Conservation (phyloP, 75 land plant species). For the Pinus albicaulis region DNA sequence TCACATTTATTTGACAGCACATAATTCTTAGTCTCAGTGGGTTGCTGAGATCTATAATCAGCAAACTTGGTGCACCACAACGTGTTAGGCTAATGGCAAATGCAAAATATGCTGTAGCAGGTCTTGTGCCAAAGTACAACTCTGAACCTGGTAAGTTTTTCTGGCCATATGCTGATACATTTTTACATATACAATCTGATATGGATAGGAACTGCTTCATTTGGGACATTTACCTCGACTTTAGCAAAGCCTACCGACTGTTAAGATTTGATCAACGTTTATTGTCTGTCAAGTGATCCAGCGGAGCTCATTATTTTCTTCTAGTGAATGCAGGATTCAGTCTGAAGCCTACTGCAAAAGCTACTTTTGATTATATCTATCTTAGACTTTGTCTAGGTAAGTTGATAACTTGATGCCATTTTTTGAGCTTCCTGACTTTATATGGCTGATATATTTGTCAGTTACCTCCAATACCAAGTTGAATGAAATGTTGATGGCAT, state of each 20-base stretch:
- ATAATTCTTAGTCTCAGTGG: constrained; percentile 53
- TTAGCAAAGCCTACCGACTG: background rate
- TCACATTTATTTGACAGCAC: background rate
- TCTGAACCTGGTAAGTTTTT: constrained; percentile 37
- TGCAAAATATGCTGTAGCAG: constrained; percentile 75
- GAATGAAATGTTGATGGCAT: background rate
- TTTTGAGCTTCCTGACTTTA: background rate
- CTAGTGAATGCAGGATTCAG: background rate
- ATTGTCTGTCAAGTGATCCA: background rate
- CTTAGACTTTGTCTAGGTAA: constrained; percentile 11
- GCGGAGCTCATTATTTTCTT: background rate
- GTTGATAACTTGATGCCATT: background rate
- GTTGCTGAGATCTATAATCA: constrained; percentile 63
- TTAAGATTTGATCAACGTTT: background rate
- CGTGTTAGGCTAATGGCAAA: constrained; percentile 58
- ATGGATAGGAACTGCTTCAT: background rate
- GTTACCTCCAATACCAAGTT: background rate
- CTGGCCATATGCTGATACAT: background rate
- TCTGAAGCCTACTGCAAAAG: background rate
- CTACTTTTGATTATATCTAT: background rate
- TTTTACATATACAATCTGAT: background rate
- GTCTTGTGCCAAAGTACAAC: constrained; percentile 31
- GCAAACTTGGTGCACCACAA: constrained; percentile 70
- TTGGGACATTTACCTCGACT: background rate
- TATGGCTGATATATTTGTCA: constrained; percentile 1